Evolutionary conservation across 805 yeast genomes (phyloP).

Genomic region (Cyberlindnera bimundalis): DNA sequence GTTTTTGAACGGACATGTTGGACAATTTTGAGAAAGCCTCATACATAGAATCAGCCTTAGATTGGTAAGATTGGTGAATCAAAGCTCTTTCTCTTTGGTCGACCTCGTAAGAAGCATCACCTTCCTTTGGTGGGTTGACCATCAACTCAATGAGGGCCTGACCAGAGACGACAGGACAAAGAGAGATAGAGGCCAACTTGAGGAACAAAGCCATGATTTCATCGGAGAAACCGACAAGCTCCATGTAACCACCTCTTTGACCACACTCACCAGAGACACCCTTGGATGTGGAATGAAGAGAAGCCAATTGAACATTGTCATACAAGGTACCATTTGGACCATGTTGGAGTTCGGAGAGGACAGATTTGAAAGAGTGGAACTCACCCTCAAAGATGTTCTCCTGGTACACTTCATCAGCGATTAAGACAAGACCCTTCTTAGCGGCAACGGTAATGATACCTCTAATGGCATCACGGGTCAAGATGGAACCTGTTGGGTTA

Average conservation of each 20-base stretch:
- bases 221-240: constrained; percentile 71
- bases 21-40: constrained; percentile 73
- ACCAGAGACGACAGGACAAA: constrained; percentile 94
- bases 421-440: constrained; percentile 74
- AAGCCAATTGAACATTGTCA: constrained; percentile 79
- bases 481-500: constrained; percentile 93
- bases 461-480: constrained; percentile 60
- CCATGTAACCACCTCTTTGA: constrained; percentile 99
- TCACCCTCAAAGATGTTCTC: constrained; percentile 82
- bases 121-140: constrained; percentile 84
- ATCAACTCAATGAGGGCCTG: constrained; percentile 90
- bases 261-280: constrained; percentile 99
- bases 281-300: constrained; percentile 95
- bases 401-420: constrained; percentile 98
- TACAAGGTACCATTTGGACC: constrained; percentile 45
- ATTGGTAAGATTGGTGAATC: constrained; percentile 59
- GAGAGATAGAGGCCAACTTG: constrained; percentile 85
- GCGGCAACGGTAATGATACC: constrained; percentile 79
- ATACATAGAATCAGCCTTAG: constrained; percentile 63
- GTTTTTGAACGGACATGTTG: constrained; percentile 81
- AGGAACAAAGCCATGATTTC: constrained; percentile 69
- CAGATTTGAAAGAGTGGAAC: constrained; percentile 81
- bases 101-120: constrained; percentile 68
- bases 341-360: constrained; percentile 61
- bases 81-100: constrained; percentile 59